Evolutionary conservation across 768 basidiomycete genomes (phyloP).

Genomic region (Tylopilus vinaceipallidus): DNA sequence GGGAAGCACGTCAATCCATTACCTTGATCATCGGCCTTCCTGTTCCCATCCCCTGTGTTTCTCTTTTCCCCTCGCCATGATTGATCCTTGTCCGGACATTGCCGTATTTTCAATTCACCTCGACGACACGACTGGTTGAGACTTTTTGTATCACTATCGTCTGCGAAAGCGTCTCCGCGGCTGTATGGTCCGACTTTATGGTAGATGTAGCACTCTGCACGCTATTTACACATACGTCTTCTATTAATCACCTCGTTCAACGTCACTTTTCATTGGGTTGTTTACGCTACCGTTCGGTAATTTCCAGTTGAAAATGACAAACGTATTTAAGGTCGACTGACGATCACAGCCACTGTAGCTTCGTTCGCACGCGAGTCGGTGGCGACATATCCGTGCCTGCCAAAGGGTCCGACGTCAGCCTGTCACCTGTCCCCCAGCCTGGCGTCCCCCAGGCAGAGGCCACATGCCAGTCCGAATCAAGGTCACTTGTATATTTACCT

Average conservation of each 20-base stretch:
- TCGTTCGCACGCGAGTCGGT: constrained; percentile 24
- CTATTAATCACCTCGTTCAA: constrained; percentile 25
- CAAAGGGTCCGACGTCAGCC: constrained; percentile 18
- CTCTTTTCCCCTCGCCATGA: constrained; percentile 16
- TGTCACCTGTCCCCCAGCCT: constrained; percentile 1
- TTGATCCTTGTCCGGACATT: constrained; percentile 27
- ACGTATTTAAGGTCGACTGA: constrained; percentile 30
- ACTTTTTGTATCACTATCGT: constrained; percentile 34
- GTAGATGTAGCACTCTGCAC: constrained; percentile 34
- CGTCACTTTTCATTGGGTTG: constrained; percentile 16
- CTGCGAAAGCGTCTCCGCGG: constrained; percentile 19
- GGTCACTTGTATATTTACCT: constrained; percentile 6
- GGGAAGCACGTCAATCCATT: constrained; percentile 49
- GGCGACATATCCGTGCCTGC: constrained; percentile 8
- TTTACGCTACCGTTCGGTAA: constrained; percentile 27
- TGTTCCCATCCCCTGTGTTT: constrained; percentile 16
- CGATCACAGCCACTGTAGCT: constrained; percentile 29
- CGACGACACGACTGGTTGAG: constrained; percentile 23
- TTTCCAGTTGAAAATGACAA: constrained; percentile 22
- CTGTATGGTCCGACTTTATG: constrained; percentile 28
- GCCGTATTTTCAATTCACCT: constrained; percentile 30
- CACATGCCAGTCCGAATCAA: constrained; percentile 10
- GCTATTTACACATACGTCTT: constrained; percentile 33
- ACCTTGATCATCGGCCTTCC: constrained; percentile 36
- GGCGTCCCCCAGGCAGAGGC: constrained; percentile 6